Base-by-base conservation (phyloP, 2,329 filamentous ascomycete species). In the Alternaria alternata region DNA sequence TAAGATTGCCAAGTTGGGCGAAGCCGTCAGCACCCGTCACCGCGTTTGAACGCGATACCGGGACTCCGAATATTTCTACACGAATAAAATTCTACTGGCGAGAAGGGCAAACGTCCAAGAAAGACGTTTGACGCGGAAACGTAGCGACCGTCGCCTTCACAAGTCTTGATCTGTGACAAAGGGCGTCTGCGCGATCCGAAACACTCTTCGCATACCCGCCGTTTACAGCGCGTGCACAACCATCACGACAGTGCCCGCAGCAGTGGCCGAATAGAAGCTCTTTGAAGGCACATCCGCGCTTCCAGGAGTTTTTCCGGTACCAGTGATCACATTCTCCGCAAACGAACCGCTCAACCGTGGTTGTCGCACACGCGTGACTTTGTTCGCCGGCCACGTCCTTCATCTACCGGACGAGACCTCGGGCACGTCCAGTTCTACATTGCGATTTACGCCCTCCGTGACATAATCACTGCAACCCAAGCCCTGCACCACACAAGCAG, bases 1-100 rank as follows among this genome's bases (percentile, higher is more conserved):
- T 46, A 62, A 65, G 62, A 66, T 64, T 57, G 65, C 66, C 59
- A 70, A 70, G 63, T 61, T 66, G 64, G 67, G 63, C 61, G 44
- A 67, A 46, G 63, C 64, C 54, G 63, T 67, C 61, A 60, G 65
- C 68, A 64, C 62, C 48, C 56, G 61, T 54, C 63, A 68, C 67
- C 63, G 62, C 58, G 57, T 70, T 51, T 72, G 67, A 72, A 53
- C 63, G 62, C 57, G 41, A 48, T 38, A 38, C 20, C 28, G 20
- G 28, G 12, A 59, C n/a, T 47, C 34, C 36, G 48, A 41, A 48
- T 28, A 57, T 60, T 24, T 58, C 56, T 42, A 46, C 34, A 48
- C 51, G 43, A 38, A 20, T 49, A 44, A n/a, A 49, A 38, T 30
- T 43, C 24, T 30, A 46, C 30, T 47, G 49, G 41, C 18, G 20